Evolutionary conservation across 192 early-diverging fungal species (phyloP), one percentile per base, ranked within the genome.

Genomic region (Dissophora ornata): DNA sequence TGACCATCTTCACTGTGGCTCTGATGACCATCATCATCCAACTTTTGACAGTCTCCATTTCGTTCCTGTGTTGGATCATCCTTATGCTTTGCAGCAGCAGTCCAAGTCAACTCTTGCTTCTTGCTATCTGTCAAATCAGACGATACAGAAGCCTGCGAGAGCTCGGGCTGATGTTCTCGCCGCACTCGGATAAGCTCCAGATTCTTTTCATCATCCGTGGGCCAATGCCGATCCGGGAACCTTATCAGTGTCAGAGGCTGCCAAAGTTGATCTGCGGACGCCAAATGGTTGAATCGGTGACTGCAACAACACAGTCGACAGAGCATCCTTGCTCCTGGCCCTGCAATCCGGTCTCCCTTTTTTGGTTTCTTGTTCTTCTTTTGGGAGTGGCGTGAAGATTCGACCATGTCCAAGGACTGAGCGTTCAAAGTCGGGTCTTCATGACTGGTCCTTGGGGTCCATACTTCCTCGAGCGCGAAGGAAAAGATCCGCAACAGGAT

Each of bases 261-360:
- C 79, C 79, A 80, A 6, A 80, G 79, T 44, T 67, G 79, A 60
- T 80, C 79, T n/a, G 79, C 62, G 2, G 68, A 70, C 0, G 79
- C 79, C 26, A 80, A 16, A 18, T 80, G 69, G 33, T 71, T 70
- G 15, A 80, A 34, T 2, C 79, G 69, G 6, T 54, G 61, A 50
- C 57, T 62, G 63, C 58, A 62, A 45, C 79, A 80, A 10, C 79
- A 65, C 2, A 71, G 51, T 0, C 66, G 62, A 57, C 79, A 70
- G 6, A 80, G 45, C 2, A 61, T 59, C 2, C 52, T 33, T 4
- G 79, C 69, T 2, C 65, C 57, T 26, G 34, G 25, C 32, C 73
- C 73, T 28, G 65, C 73, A 7, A 50, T 32, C 1, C 61, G 52
- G 25, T 36, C 30, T 22, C 32, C 59, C 56, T 53, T 73, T 13